Base-by-base conservation (phyloP, 2,329 filamentous ascomycete genomes). In the Hymenoscyphus repandus region DNA sequence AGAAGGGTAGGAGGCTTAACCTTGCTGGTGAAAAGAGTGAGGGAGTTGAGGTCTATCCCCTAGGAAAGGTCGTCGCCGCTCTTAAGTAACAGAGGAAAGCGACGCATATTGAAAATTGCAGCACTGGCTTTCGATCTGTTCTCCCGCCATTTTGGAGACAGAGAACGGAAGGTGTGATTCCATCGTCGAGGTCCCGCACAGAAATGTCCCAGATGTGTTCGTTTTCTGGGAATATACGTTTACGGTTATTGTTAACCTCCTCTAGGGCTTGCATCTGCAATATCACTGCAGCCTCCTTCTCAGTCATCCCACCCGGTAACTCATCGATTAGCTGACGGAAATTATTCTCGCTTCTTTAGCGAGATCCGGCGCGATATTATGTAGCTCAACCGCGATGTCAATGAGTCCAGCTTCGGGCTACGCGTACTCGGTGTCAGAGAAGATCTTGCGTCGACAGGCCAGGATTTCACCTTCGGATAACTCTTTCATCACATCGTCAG, bases 171-270 rank as follows among this genome's bases (percentile, higher is more conserved):
- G 12, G 10, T 57, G 45, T 7, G 52, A 40, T 40, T 3, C 38
- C 13, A 4, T 27, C 22, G 22, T 27, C 22, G 22, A 27, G 22
- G 22, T 27, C 22, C 22, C 22, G 45, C 1, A 38, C 31, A 4
- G 60, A 60, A 45, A 64, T 64, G 18, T 58, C 56, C 63, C 63
- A 65, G 3, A 64, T 55, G 5, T 55, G 50, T 30, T 64, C 62
- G 6, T 58, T 52, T 15, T 58, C 57, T 2, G 61, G 59, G 32
- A 64, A 62, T 2, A 54, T 41, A 4, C 52, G 47, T 32, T 65
- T 62, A 55, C 61, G 63, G 27, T 61, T 61, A 31, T 64, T 64
- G 45, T 57, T 61, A 6, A 53, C 13, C 39, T 65, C 63, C 32
- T 63, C 57, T 2, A 64, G 17, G n/a, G 63, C 50, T 43, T 64